A percentile compares a stretch with the other conserved stretches of the same genome.
phyloP scores from a whole-genome alignment of 2,329 filamentous ascomycete genomes.

The Sclerotinia trifoliorum region DNA sequence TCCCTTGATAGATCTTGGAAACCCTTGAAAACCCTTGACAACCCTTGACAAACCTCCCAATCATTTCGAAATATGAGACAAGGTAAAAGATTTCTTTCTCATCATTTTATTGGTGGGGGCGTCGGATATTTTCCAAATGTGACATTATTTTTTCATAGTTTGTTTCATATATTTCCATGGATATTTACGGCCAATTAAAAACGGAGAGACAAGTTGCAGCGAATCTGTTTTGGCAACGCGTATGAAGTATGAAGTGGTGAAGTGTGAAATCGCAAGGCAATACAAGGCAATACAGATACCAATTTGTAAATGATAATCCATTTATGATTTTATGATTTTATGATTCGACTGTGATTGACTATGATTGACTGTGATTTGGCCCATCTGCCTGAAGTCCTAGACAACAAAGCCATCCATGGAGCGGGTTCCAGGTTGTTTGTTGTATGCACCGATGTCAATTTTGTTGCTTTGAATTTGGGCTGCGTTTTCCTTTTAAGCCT shows the following conservation, averaged over 20 bases:
- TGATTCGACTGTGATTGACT: not conserved
- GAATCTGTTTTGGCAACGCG: constrained; percentile 5
- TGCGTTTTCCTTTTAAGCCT: not conserved
- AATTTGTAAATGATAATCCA: not conserved
- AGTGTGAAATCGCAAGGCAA: not conserved
- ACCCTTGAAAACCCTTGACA: not conserved
- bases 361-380: not conserved
- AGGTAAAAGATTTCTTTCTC: not conserved
- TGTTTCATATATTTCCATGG: constrained; percentile 10
- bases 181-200: constrained; percentile 18
- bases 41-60: not conserved
- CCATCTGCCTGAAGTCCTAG: not conserved
- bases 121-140: constrained; percentile 4
- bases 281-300: not conserved
- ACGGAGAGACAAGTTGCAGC: not conserved
- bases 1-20: not conserved
- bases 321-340: not conserved
- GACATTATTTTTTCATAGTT: constrained; percentile 5
- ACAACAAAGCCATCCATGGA: not conserved
- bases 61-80: not conserved
- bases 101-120: not conserved
- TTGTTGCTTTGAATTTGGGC: not conserved
- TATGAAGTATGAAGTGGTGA: not conserved
- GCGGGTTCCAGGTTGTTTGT: constrained; percentile 7
- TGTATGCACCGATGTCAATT: not conserved